A percentile compares a stretch with the other conserved stretches of the same genome.
Evolutionary conservation across 2,329 filamentous ascomycete genomes (phyloP).

Genomic region (Aspergillus sp.): DNA sequence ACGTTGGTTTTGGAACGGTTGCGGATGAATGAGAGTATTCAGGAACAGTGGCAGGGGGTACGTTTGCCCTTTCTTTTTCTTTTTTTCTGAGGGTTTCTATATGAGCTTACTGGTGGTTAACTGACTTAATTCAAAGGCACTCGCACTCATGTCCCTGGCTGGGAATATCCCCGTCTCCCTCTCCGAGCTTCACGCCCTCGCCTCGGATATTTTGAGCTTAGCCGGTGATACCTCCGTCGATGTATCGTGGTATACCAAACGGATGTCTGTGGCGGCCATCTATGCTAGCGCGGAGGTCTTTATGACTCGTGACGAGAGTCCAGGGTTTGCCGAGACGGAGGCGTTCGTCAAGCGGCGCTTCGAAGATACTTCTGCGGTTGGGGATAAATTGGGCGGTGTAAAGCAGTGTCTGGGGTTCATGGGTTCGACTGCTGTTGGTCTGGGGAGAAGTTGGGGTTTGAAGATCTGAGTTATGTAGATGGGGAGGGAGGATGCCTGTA

Average conservation of each 20-base stretch:
- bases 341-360: conserved; percentile 70
- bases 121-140: conserved; percentile 48
- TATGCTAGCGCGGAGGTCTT: conserved; percentile 78
- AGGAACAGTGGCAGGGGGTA: conserved; percentile 81
- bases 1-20: conserved; percentile 68
- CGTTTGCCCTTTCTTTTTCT: conserved; percentile 18
- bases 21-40: conserved; percentile 62
- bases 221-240: conserved; percentile 77
- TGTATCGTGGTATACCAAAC: conserved; percentile 76
- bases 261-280: conserved; percentile 54
- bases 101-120: conserved; percentile 5
- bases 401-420: conserved; percentile 78
- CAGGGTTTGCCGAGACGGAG: conserved; percentile 66
- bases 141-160: conserved; percentile 83
- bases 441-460: conserved; percentile 79
- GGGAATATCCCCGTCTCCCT: conserved; percentile 67
- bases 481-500: not conserved
- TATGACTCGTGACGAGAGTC: conserved; percentile 81
- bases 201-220: conserved; percentile 89
- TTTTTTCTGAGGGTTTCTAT: not conserved
- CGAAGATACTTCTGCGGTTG: conserved; percentile 57
- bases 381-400: conserved; percentile 54
- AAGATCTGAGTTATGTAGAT: conserved; percentile 51
- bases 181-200: conserved; percentile 67
- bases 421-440: conserved; percentile 65